phyloP scores from a whole-genome alignment of 352 stramenopile genomes.

The Halophytophthora polymorphica region DNA sequence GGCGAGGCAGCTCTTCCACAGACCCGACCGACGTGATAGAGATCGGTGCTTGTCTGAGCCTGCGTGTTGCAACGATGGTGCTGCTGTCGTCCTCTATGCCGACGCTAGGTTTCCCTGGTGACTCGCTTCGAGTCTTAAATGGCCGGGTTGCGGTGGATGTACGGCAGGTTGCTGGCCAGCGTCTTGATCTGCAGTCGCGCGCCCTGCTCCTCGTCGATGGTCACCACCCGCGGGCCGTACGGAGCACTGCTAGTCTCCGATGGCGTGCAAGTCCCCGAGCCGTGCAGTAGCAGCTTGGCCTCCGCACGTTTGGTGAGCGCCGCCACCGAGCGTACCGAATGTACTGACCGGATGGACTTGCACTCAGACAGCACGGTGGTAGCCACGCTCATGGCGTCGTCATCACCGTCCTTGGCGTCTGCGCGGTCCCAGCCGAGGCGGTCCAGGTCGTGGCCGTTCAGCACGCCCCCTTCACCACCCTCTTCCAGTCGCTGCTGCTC shows the following conservation, averaged over 20 bases:
- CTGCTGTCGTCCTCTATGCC: background rate
- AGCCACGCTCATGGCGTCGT: conserved; percentile 68
- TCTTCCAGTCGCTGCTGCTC: conserved; percentile 79
- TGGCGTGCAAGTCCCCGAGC: background rate
- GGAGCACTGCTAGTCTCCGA: conserved; percentile 21
- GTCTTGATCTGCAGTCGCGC: conserved; percentile 87
- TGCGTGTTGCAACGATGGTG: background rate
- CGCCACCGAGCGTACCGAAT: conserved; percentile 77
- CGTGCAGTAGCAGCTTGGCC: conserved; percentile 48
- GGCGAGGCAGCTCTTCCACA: too few species aligned
- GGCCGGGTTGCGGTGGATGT: conserved; percentile 93
- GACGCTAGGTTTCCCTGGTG: too few species aligned
- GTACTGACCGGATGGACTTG: conserved; percentile 84
- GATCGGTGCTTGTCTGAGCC: too few species aligned
- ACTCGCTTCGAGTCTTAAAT: conserved; percentile 39
- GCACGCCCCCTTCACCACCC: conserved; percentile 23
- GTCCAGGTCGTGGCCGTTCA: conserved; percentile 57
- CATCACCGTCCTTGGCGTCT: conserved; percentile 39
- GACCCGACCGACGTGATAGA: too few species aligned
- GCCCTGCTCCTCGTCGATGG: conserved; percentile 88
- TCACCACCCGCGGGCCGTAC: conserved; percentile 80
- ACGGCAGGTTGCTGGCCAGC: conserved; percentile 89
- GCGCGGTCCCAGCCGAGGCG: conserved; percentile 34
- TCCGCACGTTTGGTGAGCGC: conserved; percentile 71
- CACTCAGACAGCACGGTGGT: conserved; percentile 80